phyloP scores from a whole-genome alignment of 2,329 filamentous ascomycete species.

The Chaetomium globosum region DNA sequence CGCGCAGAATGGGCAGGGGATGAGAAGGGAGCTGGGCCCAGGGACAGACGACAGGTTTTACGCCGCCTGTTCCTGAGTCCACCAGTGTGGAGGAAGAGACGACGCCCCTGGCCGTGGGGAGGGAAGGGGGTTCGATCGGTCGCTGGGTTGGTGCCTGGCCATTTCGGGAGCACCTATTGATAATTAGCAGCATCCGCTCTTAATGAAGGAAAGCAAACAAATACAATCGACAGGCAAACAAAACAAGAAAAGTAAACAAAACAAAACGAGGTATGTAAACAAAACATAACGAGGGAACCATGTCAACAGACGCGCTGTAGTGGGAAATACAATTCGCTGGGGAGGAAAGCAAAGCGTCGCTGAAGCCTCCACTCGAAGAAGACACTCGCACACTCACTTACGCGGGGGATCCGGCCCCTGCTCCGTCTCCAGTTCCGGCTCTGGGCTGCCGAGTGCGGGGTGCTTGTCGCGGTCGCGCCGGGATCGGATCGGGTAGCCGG shows the following conservation, averaged over 20 bases:
- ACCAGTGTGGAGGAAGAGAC: background rate
- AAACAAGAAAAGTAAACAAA: background rate
- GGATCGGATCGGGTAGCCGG: background rate
- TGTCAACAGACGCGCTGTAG: background rate
- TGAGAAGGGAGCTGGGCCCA: background rate
- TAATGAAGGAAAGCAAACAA: no score
- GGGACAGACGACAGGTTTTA: slow-evolving; percentile 1
- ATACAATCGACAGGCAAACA: background rate
- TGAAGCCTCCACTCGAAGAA: background rate
- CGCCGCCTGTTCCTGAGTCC: slow-evolving; percentile 5
- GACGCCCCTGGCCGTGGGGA: slow-evolving; percentile 8
- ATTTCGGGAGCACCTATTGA: background rate
- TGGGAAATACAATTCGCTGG: background rate
- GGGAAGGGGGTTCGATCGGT: background rate
- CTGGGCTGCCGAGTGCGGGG: background rate
- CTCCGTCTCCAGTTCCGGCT: background rate
- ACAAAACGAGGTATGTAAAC: background rate
- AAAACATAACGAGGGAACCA: background rate
- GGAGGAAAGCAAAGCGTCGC: background rate
- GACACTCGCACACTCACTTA: background rate
- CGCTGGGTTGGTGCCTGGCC: slow-evolving; percentile 1
- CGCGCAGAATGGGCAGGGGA: background rate
- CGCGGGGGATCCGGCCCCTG: no score
- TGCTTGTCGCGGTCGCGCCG: background rate
- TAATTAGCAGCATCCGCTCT: slow-evolving; percentile 2